phyloP scores from a whole-genome alignment of 352 stramenopile genomes.

The Pythium phragmitis region DNA sequence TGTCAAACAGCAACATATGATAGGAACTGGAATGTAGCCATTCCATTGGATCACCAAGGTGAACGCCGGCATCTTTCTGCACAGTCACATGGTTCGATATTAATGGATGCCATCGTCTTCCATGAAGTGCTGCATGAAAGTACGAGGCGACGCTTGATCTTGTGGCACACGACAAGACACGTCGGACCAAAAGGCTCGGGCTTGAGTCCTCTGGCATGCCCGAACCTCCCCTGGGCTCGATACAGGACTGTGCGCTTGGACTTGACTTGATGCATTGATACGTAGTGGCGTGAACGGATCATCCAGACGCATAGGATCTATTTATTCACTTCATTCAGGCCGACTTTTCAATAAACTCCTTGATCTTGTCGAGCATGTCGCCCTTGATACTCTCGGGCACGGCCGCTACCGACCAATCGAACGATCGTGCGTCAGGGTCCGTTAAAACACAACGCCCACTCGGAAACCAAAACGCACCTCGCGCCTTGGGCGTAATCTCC shows the following conservation, averaged over 20 bases:
- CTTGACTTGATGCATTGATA: too few relatives aligned
- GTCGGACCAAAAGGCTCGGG: too few relatives aligned
- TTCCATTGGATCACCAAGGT: conserved; percentile 8
- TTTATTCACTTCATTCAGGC: conserved; percentile 23
- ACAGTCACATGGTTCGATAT: too few relatives aligned
- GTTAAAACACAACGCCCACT: too few relatives aligned
- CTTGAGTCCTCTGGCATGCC: too few relatives aligned
- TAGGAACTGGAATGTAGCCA: background rate
- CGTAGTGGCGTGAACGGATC: too few relatives aligned
- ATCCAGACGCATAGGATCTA: conserved; percentile 1
- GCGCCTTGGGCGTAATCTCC: conserved; percentile 89
- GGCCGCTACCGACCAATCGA: conserved; percentile 38
- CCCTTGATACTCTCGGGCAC: conserved; percentile 89
- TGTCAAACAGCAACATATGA: background rate
- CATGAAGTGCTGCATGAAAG: background rate
- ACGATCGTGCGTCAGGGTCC: conserved; percentile 16
- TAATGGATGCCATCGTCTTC: background rate
- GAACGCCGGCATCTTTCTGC: background rate
- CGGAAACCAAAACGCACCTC: conserved; percentile 35
- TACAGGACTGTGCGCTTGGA: too few relatives aligned
- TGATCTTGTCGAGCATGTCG: conserved; percentile 91
- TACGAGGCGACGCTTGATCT: too few relatives aligned
- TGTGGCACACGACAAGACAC: too few relatives aligned
- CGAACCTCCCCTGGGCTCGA: too few relatives aligned
- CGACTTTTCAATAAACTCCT: conserved; percentile 86